These are phyloP conservation scores for Grigorovia transvaalensis DNA, from an alignment of 805 yeast species.

Conservation along the genomic window DNA sequence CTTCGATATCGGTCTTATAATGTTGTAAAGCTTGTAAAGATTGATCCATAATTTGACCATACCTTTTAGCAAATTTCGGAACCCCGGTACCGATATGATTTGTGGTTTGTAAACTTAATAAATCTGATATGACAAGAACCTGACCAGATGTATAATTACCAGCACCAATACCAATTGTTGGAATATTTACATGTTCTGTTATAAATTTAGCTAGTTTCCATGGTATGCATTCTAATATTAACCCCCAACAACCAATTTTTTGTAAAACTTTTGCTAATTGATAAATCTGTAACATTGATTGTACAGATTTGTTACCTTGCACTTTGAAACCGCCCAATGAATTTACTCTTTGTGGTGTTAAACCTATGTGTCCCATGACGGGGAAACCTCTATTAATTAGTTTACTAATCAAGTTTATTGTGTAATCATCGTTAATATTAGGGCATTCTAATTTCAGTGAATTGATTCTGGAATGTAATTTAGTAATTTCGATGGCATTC, in stretches of 20 bases:
- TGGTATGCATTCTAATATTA: conserved; percentile 84
- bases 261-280: conserved; percentile 63
- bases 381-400: conserved; percentile 70
- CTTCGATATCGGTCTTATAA: conserved; percentile 53
- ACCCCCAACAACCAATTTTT: conserved; percentile 62
- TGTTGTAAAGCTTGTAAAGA: conserved; percentile 42
- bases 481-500: conserved; percentile 46
- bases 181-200: conserved; percentile 50
- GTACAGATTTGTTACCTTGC: conserved; percentile 54
- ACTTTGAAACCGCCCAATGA: conserved; percentile 78
- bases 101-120: conserved; percentile 60
- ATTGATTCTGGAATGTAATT: conserved; percentile 19
- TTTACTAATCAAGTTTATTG: conserved; percentile 42
- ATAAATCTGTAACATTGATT: conserved; percentile 45
- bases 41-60: conserved; percentile 39
- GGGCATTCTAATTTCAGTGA: conserved; percentile 73
- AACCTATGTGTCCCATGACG: conserved; percentile 83
- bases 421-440: conserved; percentile 31
- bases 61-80: conserved; percentile 72
- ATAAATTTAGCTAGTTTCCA: conserved; percentile 54
- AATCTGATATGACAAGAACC: conserved; percentile 77
- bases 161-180: conserved; percentile 95
- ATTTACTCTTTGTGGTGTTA: conserved; percentile 81
- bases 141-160: conserved; percentile 81
- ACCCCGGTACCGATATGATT: conserved; percentile 13